Evolutionary conservation across 305 asterid genomes (phyloP).

Genomic region (Plantago rigida): DNA sequence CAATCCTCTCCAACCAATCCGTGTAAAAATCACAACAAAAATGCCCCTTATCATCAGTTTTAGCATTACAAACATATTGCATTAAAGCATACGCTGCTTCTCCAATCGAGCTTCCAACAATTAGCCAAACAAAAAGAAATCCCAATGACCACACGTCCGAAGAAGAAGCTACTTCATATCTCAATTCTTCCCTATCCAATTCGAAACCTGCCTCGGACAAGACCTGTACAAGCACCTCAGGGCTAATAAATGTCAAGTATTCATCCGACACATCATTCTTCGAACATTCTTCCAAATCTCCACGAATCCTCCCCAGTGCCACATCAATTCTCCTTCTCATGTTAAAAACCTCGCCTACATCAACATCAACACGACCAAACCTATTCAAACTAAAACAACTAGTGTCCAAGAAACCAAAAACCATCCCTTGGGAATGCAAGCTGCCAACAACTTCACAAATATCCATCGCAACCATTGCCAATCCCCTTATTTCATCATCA

Average conservation of each 20-base stretch:
- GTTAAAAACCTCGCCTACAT: conserved; percentile 44
- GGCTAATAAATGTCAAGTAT: conserved; percentile 48
- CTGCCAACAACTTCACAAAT: conserved; percentile 48
- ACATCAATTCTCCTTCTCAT: conserved; percentile 38
- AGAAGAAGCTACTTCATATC: conserved; percentile 41
- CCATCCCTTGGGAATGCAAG: conserved; percentile 61
- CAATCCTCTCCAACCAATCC: conserved; percentile 46
- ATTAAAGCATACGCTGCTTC: conserved; percentile 40
- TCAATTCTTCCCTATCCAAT: conserved; percentile 29
- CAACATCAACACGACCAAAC: conserved; percentile 48
- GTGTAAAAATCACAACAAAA: conserved; percentile 35
- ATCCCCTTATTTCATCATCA: conserved; percentile 28
- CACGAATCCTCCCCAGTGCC: conserved; percentile 22
- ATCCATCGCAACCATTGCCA: conserved; percentile 51
- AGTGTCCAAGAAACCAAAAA: conserved; percentile 44
- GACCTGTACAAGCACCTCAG: conserved; percentile 46
- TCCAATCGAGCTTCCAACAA: conserved; percentile 44
- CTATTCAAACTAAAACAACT: conserved; percentile 46
- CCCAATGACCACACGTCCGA: conserved; percentile 82
- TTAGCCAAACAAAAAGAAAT: conserved; percentile 49
- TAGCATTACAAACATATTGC: conserved; percentile 26
- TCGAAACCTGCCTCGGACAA: conserved; percentile 33
- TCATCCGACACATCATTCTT: conserved; percentile 25
- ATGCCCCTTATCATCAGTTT: conserved; percentile 29
- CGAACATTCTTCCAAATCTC: conserved; percentile 28